Conservation (phyloP, 345 rosid genomes). For the Firmiana major region DNA sequence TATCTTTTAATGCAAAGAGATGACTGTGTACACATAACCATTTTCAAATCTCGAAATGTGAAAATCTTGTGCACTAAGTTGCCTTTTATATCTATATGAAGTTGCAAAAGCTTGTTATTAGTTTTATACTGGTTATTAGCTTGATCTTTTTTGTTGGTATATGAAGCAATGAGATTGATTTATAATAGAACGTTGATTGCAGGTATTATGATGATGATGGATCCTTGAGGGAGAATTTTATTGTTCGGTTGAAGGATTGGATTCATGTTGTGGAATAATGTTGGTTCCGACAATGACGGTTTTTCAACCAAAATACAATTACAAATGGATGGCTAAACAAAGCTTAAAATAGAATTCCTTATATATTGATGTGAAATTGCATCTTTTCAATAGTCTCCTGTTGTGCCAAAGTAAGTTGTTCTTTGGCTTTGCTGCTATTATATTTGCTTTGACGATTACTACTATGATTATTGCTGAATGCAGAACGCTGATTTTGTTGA, state of each 20-base stretch:
- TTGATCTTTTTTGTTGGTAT: background rate
- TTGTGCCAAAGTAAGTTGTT: background rate
- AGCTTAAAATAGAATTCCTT: background rate
- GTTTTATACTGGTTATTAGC: background rate
- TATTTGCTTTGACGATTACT: background rate
- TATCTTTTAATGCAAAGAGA: too few relatives aligned
- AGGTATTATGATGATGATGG: background rate
- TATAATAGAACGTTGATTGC: background rate
- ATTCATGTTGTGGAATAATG: background rate
- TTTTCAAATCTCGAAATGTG: too few relatives aligned
- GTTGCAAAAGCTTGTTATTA: too few relatives aligned
- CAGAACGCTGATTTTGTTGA: background rate
- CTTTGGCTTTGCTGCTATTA: background rate
- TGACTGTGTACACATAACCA: too few relatives aligned
- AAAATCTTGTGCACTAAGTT: too few relatives aligned
- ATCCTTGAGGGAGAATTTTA: background rate
- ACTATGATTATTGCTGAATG: background rate
- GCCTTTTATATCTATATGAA: too few relatives aligned
- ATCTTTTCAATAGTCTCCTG: background rate
- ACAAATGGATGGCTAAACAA: background rate
- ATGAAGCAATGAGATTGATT: background rate
- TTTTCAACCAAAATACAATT: background rate
- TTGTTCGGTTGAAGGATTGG: background rate
- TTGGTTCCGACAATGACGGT: background rate
- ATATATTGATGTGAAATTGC: background rate